Conservation (phyloP, 2,329 filamentous ascomycete genomes). For the Anthostomella pinea region DNA sequence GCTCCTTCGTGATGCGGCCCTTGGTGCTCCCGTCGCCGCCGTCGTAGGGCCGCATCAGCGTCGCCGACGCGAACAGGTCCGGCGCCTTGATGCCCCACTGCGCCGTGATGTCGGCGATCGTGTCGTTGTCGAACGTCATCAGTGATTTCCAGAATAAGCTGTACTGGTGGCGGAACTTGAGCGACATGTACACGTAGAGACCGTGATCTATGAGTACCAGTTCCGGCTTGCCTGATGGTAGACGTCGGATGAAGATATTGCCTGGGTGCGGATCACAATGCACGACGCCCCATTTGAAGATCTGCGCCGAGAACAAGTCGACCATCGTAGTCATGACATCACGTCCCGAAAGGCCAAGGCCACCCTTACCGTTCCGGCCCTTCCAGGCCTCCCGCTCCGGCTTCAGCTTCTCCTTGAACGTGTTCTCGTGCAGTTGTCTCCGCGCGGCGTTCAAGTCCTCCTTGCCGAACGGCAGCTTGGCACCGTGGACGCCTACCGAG, state of each 20-base stretch:
- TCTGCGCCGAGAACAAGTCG: constrained; percentile 94
- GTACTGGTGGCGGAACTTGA: constrained; percentile 82
- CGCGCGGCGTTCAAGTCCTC: constrained; percentile 47
- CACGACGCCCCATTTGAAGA: constrained; percentile 94
- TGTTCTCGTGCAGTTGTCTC: constrained; percentile 47
- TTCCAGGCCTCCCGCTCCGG: constrained; percentile 78
- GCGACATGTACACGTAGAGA: constrained; percentile 87
- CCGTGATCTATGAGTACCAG: constrained; percentile 96
- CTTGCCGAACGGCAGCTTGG: constrained; percentile 49
- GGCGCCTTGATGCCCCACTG: constrained; percentile 86
- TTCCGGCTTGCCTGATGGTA: constrained; percentile 78
- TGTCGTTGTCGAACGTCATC: constrained; percentile 87
- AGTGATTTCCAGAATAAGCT: constrained; percentile 89
- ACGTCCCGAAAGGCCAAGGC: constrained; percentile 76
- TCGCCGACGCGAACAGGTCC: constrained; percentile 89
- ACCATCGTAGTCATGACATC: constrained; percentile 97
- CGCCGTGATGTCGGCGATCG: constrained; percentile 67
- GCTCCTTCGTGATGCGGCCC: constrained; percentile 63
- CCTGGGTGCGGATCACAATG: constrained; percentile 97
- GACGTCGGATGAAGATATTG: constrained; percentile 91
- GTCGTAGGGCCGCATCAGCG: constrained; percentile 84
- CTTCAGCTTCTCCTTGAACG: constrained; percentile 64
- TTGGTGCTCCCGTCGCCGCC: constrained; percentile 72
- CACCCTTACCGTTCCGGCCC: constrained; percentile 69
- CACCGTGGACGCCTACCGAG: constrained; percentile 73